phyloP scores from a whole-genome alignment of 768 basidiomycete species.

The Tulasnella sp. region DNA sequence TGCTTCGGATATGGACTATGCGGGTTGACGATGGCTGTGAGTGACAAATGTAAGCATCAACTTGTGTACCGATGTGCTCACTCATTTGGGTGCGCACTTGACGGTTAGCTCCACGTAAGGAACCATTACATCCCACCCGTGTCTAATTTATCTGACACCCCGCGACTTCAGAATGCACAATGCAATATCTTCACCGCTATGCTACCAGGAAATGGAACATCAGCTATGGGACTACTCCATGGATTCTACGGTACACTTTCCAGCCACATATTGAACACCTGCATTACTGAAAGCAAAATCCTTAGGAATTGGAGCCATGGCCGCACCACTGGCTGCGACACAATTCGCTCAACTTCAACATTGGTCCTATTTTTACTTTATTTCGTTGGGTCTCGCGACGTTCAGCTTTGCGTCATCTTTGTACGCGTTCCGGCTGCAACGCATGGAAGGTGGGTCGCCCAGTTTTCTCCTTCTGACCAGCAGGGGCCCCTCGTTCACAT shows the following conservation, averaged over 20 bases:
- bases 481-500: not conserved
- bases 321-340: constrained; percentile 65
- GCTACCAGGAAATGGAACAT: constrained; percentile 30
- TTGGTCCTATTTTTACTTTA: constrained; percentile 75
- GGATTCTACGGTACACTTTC: constrained; percentile 26
- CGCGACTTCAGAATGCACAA: constrained; percentile 34
- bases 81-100: too few relatives aligned
- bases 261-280: not conserved
- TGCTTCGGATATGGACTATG: constrained; percentile 34
- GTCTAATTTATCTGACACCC: not conserved
- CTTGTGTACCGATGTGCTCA: not conserved
- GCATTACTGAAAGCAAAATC: too few relatives aligned
- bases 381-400: constrained; percentile 53
- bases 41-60: not conserved
- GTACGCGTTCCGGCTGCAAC: constrained; percentile 42
- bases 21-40: constrained; percentile 30
- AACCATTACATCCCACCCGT: too few relatives aligned
- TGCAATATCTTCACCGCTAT: constrained; percentile 37
- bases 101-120: constrained; percentile 7
- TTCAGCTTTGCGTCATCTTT: constrained; percentile 43
- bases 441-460: not conserved
- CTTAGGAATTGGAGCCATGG: constrained; percentile 27
- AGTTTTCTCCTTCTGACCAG: not conserved
- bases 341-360: constrained; percentile 54
- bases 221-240: constrained; percentile 37